Percentiles rank a stretch among this genome's conserved stretches.
phyloP scores from a whole-genome alignment of 306 rosid species.

The Vicia villosa region DNA sequence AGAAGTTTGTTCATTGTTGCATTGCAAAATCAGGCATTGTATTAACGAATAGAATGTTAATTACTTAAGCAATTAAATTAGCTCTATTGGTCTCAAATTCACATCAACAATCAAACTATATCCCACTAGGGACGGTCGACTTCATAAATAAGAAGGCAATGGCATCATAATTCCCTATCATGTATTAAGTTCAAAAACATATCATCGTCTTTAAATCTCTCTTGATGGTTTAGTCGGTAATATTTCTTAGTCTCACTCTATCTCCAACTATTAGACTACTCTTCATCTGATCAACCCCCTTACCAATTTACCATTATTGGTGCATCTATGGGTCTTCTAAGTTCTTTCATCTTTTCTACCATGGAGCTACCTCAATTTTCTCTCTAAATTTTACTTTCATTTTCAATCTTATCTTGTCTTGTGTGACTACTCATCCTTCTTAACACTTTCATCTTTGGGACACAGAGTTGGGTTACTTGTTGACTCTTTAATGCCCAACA shows the following conservation, averaged over 20 bases:
- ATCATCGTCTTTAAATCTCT: not conserved
- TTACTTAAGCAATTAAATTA: slow-evolving; percentile 3
- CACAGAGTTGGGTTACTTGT: not conserved
- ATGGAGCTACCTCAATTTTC: not conserved
- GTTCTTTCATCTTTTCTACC: not conserved
- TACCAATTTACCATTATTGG: no score
- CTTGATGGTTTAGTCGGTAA: not conserved
- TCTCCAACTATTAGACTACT: not conserved
- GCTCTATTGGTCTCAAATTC: not conserved
- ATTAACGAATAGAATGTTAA: slow-evolving; percentile 12
- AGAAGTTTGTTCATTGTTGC: not conserved
- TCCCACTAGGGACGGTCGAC: not conserved
- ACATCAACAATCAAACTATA: not conserved
- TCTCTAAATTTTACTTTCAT: not conserved
- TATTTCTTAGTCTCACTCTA: not conserved
- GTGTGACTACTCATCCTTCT: not conserved
- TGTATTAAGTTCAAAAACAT: not conserved
- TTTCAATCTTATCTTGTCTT: slow-evolving; percentile 2
- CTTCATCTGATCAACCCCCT: not conserved
- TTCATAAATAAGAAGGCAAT: not conserved
- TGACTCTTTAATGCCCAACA: not conserved
- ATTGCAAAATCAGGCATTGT: slow-evolving; percentile 33
- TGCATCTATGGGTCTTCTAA: not conserved
- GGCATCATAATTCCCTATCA: not conserved
- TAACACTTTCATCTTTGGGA: not conserved